A percentile compares a stretch with the other conserved stretches of the same genome.
Conservation (phyloP, 2,329 filamentous ascomycete genomes). For the Dryadomyces quercus-mongolicae region DNA sequence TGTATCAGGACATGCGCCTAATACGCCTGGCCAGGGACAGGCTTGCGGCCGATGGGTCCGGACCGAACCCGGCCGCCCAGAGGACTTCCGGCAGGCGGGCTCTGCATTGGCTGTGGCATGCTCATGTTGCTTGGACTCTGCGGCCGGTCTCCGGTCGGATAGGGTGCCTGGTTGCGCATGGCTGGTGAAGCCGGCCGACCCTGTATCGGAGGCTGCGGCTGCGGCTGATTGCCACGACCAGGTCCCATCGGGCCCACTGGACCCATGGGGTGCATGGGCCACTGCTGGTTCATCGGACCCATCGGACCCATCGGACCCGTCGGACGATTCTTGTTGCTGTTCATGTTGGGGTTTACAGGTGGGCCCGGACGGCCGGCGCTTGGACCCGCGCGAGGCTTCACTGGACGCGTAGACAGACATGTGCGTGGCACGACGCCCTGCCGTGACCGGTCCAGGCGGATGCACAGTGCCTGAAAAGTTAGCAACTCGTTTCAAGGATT, state of each 20-base stretch:
- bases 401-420: slow-evolving; percentile 81
- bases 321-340: slow-evolving; percentile 23
- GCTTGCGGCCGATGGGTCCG: slow-evolving; percentile 38
- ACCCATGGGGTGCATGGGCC: background rate
- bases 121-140: slow-evolving; percentile 29
- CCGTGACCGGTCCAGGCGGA: slow-evolving; percentile 75
- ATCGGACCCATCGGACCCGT: slow-evolving; percentile 1
- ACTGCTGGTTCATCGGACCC: background rate
- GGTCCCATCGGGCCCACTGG: slow-evolving; percentile 13
- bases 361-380: slow-evolving; percentile 34
- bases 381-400: slow-evolving; percentile 63
- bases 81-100: slow-evolving; percentile 31
- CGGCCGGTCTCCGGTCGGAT: slow-evolving; percentile 23
- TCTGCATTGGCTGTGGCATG: slow-evolving; percentile 9
- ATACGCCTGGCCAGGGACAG: slow-evolving; percentile 43
- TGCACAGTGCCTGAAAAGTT: slow-evolving; percentile 62
- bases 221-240: background rate
- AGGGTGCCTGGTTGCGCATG: background rate
- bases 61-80: slow-evolving; percentile 23
- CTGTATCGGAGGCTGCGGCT: slow-evolving; percentile 9
- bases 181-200: slow-evolving; percentile 17
- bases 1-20: slow-evolving; percentile 13
- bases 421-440: slow-evolving; percentile 92
- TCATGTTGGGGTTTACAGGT: slow-evolving; percentile 36
- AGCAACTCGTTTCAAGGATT: no score